These are phyloP conservation scores for Aspergillus pseudoglaucus DNA, from an alignment of 2,329 filamentous ascomycete species.

Conservation along the genomic window DNA sequence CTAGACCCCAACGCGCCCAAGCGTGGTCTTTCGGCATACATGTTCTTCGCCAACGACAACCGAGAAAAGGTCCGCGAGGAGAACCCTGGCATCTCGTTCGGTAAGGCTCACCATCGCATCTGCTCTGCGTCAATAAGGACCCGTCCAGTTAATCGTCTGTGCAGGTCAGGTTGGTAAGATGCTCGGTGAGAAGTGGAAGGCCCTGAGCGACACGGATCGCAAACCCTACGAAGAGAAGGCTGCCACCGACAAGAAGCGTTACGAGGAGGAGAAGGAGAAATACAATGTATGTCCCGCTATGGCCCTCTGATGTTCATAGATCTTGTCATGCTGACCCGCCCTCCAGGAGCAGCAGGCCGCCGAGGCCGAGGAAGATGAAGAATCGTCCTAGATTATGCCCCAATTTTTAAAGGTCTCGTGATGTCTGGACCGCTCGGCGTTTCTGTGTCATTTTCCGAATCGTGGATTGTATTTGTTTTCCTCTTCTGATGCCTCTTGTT, in stretches of 20 bases:
- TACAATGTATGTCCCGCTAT: slow-evolving; percentile 52
- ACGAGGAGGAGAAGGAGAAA: slow-evolving; percentile 93
- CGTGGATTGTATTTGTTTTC: not conserved
- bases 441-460: slow-evolving; percentile 25
- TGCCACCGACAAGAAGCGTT: slow-evolving; percentile 95
- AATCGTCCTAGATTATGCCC: slow-evolving; percentile 27
- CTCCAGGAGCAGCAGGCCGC: slow-evolving; percentile 41
- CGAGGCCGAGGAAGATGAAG: slow-evolving; percentile 54
- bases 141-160: slow-evolving; percentile 10
- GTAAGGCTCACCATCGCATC: slow-evolving; percentile 42
- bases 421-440: slow-evolving; percentile 27
- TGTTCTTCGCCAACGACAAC: slow-evolving; percentile 99
- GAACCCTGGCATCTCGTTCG: slow-evolving; percentile 96
- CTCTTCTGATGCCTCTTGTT: not conserved
- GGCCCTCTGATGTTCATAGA: slow-evolving; percentile 5
- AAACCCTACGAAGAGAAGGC: slow-evolving; percentile 95
- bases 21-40: slow-evolving; percentile 98
- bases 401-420: slow-evolving; percentile 14
- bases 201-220: slow-evolving; percentile 85
- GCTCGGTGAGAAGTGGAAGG: slow-evolving; percentile 98
- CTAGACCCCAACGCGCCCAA: slow-evolving; percentile 95
- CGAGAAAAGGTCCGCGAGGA: slow-evolving; percentile 97
- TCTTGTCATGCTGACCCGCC: not conserved
- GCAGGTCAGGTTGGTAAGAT: slow-evolving; percentile 92
- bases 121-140: not conserved